Evolutionary conservation across 1,284 basidiomycete genomes (phyloP).

Genomic region (Pulveroboletus sp.): DNA sequence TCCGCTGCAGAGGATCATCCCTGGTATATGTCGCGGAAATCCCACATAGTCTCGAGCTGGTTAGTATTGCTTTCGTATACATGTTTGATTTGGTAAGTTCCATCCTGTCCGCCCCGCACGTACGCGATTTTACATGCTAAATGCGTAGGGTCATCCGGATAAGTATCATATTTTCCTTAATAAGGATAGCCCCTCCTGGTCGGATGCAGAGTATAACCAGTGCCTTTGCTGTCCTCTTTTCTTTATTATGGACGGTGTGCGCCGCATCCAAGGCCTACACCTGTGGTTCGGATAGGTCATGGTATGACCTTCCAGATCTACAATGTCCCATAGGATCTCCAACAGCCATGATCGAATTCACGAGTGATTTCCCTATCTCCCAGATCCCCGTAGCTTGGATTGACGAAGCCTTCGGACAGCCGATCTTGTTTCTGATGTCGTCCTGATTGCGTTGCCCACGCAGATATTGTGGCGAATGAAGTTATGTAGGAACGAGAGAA

Average conservation of each 20-base stretch:
- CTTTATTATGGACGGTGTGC: constrained; percentile 10
- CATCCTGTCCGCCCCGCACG: background rate
- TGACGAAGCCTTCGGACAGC: constrained; percentile 14
- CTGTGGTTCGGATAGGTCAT: constrained; percentile 13
- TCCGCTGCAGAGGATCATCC: constrained; percentile 2
- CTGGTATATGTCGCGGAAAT: constrained; percentile 6
- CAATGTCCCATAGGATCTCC: constrained; percentile 13
- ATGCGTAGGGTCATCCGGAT: constrained; percentile 17
- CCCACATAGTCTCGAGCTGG: constrained; percentile 18
- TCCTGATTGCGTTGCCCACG: constrained; percentile 19
- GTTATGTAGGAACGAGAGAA: constrained; percentile 10
- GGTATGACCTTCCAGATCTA: constrained; percentile 5
- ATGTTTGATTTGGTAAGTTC: constrained; percentile 15
- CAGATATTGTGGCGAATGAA: constrained; percentile 13
- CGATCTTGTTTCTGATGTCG: constrained; percentile 15
- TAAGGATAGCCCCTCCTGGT: constrained; percentile 3
- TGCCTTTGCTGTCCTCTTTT: constrained; percentile 5
- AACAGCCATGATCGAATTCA: constrained; percentile 12
- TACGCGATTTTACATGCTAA: background rate
- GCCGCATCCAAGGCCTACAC: constrained; percentile 11
- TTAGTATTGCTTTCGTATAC: constrained; percentile 15
- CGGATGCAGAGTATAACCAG: constrained; percentile 2
- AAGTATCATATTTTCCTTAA: constrained; percentile 22
- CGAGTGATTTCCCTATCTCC: constrained; percentile 4
- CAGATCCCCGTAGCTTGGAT: background rate